A percentile compares a stretch with the other conserved stretches of the same genome.
These are phyloP conservation scores for Colletotrichum graminicola DNA, from an alignment of 2,329 filamentous ascomycete genomes.

Conservation along the genomic window DNA sequence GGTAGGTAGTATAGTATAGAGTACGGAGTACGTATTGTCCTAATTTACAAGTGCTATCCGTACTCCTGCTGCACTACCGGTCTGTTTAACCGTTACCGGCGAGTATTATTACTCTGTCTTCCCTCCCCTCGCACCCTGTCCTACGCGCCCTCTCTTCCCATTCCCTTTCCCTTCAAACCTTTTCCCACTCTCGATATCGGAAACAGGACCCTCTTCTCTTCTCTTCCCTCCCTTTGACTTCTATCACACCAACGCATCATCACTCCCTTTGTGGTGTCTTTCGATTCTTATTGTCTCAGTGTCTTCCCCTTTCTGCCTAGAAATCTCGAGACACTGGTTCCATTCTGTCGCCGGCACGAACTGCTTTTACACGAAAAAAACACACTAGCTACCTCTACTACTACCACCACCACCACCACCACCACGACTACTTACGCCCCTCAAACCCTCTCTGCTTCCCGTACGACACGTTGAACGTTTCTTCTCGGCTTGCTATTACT, in stretches of 20 bases:
- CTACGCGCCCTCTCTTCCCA: constrained; percentile 12
- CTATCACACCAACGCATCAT: constrained; percentile 4
- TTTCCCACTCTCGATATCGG: constrained; percentile 29
- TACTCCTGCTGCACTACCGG: neutral
- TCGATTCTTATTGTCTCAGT: constrained; percentile 23
- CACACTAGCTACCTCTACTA: neutral
- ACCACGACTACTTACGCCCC: neutral
- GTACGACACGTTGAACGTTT: constrained; percentile 41
- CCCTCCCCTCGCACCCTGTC: constrained; percentile 30
- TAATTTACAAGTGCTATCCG: neutral
- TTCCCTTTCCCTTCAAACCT: constrained; percentile 17
- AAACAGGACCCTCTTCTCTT: constrained; percentile 18
- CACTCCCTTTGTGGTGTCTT: constrained; percentile 34
- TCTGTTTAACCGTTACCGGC: constrained; percentile 12
- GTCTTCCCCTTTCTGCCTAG: neutral
- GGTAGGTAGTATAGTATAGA: neutral
- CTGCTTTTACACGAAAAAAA: constrained; percentile 4
- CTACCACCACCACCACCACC: neutral
- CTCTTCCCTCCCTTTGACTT: constrained; percentile 21
- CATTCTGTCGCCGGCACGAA: constrained; percentile 38
- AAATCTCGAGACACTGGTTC: constrained; percentile 22
- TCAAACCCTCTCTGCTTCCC: neutral
- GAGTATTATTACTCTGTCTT: constrained; percentile 24
- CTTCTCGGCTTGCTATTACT: constrained; percentile 32
- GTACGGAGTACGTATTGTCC: neutral